Evolutionary conservation across 2,329 filamentous ascomycete species (phyloP), one percentile per base, ranked within the genome.

Genomic region (Aciculosporium take): DNA sequence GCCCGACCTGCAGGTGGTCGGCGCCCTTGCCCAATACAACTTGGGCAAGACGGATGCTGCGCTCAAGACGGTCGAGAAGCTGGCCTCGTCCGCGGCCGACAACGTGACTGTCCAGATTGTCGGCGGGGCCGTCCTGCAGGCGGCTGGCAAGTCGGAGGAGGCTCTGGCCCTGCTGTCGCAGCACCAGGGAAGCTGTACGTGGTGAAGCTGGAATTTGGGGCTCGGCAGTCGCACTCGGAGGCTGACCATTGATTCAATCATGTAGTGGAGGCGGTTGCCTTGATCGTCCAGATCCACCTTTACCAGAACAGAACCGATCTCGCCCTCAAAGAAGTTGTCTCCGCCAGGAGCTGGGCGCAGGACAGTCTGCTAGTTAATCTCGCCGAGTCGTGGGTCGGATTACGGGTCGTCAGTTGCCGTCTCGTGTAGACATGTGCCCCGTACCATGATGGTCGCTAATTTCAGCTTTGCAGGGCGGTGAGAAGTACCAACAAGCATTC

Each of bases 401-500:
- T 96, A 61, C 74, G 91, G 60, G 69, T 89, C 62, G 86, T 91
- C 73, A 47, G 59, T 27, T 34, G n/a, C 6, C 12, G 17, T 12
- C 12, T 20, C 2, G 10, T 13, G 6, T 21, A 15, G 30, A 5
- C 17, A 23, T 7, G 9, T 5, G 15, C 15, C 9, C 17, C 12
- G 13, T 21, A 7, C 24, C 13, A 18, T 13, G n/a, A n/a, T n/a
- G n/a, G 35, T 37, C 46, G 49, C 55, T 62, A 49, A 66, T 45
- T 21, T 30, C 25, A 27, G 6, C 41, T 21, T 46, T 29, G 15
- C 18, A 94, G 82, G 89, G 89, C 56, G 88, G 88, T 51, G 87
- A 94, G 52, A 91, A 86, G 60, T 96, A 96, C 64, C 91, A 96
- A 57, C 84, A 91, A 56, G 81, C 89, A 15, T 96, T 94, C 64